Evolutionary conservation across 176 grass and related monocot genomes (phyloP).

Genomic region (Phoenix dactylifera): DNA sequence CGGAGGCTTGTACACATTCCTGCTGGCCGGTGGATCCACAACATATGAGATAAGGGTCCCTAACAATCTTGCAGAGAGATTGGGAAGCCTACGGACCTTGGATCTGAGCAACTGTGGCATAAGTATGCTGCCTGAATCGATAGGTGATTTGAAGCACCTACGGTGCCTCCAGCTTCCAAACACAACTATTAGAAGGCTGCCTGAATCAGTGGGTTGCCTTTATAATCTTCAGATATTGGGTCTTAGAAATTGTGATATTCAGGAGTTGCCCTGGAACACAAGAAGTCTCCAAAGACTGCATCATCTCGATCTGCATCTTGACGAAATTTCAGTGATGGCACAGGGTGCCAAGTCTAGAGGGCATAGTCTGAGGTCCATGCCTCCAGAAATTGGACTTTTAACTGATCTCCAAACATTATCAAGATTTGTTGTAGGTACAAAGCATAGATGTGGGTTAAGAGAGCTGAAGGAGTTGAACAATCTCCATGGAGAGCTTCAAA

Average conservation of each 20-base stretch:
- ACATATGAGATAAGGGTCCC: slow-evolving; percentile 6
- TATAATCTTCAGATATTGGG: slow-evolving; percentile 45
- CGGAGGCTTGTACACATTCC: slow-evolving; percentile 21
- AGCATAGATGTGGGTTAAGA: neutral
- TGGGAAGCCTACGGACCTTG: slow-evolving; percentile 19
- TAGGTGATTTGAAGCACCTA: slow-evolving; percentile 36
- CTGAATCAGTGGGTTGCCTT: slow-evolving; percentile 12
- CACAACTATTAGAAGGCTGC: slow-evolving; percentile 29
- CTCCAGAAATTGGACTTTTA: slow-evolving; percentile 22
- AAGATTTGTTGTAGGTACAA: slow-evolving; percentile 28
- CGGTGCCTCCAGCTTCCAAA: slow-evolving; percentile 30
- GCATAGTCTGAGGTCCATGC: slow-evolving; percentile 21
- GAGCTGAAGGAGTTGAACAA: slow-evolving; percentile 25
- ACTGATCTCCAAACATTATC: neutral
- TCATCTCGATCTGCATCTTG: slow-evolving; percentile 44
- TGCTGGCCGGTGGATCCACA: slow-evolving; percentile 16
- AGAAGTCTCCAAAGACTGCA: slow-evolving; percentile 22
- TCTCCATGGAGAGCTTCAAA: slow-evolving; percentile 5
- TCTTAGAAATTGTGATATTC: slow-evolving; percentile 30
- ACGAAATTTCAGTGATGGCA: slow-evolving; percentile 9
- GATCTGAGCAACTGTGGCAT: slow-evolving; percentile 29
- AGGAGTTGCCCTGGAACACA: slow-evolving; percentile 25
- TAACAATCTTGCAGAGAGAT: slow-evolving; percentile 4
- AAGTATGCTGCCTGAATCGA: slow-evolving; percentile 24
- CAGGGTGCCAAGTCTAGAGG: neutral